These are phyloP conservation scores for Termitomyces sp. DNA, from an alignment of 768 basidiomycete genomes.

Conservation along the genomic window DNA sequence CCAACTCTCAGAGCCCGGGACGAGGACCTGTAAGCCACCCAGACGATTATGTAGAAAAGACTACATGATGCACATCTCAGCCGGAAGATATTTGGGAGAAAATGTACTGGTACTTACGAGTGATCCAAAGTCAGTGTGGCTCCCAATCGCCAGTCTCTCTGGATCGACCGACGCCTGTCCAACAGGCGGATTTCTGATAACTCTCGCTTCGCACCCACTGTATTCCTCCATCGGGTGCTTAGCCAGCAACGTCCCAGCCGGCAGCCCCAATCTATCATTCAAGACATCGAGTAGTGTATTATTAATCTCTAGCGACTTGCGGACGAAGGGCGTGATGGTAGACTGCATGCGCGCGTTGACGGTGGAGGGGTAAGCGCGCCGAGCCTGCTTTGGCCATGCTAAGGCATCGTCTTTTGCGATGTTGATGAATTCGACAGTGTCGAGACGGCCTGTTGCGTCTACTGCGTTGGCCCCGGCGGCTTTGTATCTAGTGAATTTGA, in stretches of 20 bases:
- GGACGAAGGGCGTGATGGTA: constrained; percentile 51
- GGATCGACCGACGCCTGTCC: constrained; percentile 28
- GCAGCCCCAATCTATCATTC: constrained; percentile 50
- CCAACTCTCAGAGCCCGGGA: constrained; percentile 60
- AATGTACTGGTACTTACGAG: constrained; percentile 36
- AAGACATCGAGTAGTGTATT: constrained; percentile 49
- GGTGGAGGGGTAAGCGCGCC: constrained; percentile 55
- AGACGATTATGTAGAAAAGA: constrained; percentile 70
- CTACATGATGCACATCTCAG: constrained; percentile 34
- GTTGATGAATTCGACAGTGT: constrained; percentile 64
- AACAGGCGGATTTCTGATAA: constrained; percentile 47
- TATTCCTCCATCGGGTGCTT: constrained; percentile 43
- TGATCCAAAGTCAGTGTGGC: constrained; percentile 73
- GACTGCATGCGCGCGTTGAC: constrained; percentile 47
- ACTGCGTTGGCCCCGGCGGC: constrained; percentile 59
- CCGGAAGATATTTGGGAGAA: constrained; percentile 18
- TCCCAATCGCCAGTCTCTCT: constrained; percentile 36
- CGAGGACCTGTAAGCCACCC: constrained; percentile 68
- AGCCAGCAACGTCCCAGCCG: constrained; percentile 39
- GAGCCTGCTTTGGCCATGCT: constrained; percentile 49
- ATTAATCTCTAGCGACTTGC: constrained; percentile 56
- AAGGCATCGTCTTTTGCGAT: constrained; percentile 68
- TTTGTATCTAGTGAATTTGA: constrained; percentile 34
- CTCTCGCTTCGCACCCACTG: constrained; percentile 57
- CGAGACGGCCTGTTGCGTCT: constrained; percentile 53